These are phyloP conservation scores for Vitis hybrid DNA, from an alignment of 177 flowering plant genomes.

Conservation along the genomic window DNA sequence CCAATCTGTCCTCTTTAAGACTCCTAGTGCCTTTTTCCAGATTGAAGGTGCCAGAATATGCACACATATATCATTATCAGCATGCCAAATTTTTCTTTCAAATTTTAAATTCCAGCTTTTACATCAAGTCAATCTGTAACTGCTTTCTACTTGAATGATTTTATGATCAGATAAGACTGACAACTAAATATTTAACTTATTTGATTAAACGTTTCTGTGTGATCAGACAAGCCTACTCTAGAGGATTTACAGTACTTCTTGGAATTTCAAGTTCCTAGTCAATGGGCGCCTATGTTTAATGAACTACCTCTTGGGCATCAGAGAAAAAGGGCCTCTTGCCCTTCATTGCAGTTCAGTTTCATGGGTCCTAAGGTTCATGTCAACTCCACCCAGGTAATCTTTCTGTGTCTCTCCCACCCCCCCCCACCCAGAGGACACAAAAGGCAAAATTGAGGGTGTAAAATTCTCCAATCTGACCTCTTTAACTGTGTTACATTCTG, in stretches of 20 bases:
- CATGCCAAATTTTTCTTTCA: neutral
- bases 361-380: constrained; percentile 71
- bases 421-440: neutral
- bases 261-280: constrained; percentile 90
- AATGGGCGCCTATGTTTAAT: constrained; percentile 87
- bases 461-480: no score
- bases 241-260: constrained; percentile 77
- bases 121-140: neutral
- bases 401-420: neutral
- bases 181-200: no score
- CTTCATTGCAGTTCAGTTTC: constrained; percentile 67
- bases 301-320: constrained; percentile 88
- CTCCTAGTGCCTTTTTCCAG: no score
- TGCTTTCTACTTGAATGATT: neutral
- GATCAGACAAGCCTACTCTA: constrained; percentile 69
- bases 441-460: no score
- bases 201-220: no score
- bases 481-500: no score
- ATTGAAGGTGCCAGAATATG: no score
- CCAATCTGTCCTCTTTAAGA: neutral
- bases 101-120: neutral
- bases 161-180: neutral
- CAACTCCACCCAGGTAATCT: constrained; percentile 63
- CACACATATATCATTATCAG: no score
- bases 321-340: constrained; percentile 48